These are phyloP conservation scores for Ceratocystis lukuohia DNA, from an alignment of 2,329 filamentous ascomycete genomes.

Conservation along the genomic window DNA sequence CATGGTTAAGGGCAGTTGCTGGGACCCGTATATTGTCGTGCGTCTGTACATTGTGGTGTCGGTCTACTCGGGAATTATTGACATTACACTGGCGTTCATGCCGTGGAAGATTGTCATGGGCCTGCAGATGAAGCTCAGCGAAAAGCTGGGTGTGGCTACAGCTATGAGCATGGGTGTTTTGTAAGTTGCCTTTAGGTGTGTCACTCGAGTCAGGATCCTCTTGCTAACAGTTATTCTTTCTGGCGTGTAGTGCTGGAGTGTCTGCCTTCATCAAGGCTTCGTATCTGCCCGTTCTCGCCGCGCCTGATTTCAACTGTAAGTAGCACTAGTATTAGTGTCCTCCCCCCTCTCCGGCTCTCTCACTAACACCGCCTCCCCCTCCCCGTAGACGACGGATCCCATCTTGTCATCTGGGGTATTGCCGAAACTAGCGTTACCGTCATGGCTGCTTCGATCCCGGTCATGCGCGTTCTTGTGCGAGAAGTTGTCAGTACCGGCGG, in stretches of 20 bases:
- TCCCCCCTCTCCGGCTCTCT: not conserved
- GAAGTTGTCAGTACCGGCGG: conserved; percentile 18
- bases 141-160: conserved; percentile 23
- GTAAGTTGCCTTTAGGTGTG: conserved; percentile 19
- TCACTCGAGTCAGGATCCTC: not conserved
- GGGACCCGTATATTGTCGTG: conserved; percentile 19
- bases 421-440: conserved; percentile 21
- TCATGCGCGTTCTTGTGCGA: conserved; percentile 22
- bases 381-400: not conserved
- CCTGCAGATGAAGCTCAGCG: conserved; percentile 24
- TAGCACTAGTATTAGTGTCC: not conserved
- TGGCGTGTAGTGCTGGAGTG: conserved; percentile 10
- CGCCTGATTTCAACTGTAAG: conserved; percentile 14
- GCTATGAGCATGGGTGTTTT: conserved; percentile 25
- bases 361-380: not conserved
- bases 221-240: not conserved
- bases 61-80: conserved; percentile 21
- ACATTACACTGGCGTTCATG: conserved; percentile 22
- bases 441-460: conserved; percentile 23
- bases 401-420: conserved; percentile 20
- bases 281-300: conserved; percentile 5
- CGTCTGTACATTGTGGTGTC: conserved; percentile 9
- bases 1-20: conserved; percentile 22
- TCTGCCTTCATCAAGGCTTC: conserved; percentile 17
- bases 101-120: conserved; percentile 24